Evolutionary conservation across 2,329 filamentous ascomycete species (phyloP).

Genomic region (Xylaria polymorpha): DNA sequence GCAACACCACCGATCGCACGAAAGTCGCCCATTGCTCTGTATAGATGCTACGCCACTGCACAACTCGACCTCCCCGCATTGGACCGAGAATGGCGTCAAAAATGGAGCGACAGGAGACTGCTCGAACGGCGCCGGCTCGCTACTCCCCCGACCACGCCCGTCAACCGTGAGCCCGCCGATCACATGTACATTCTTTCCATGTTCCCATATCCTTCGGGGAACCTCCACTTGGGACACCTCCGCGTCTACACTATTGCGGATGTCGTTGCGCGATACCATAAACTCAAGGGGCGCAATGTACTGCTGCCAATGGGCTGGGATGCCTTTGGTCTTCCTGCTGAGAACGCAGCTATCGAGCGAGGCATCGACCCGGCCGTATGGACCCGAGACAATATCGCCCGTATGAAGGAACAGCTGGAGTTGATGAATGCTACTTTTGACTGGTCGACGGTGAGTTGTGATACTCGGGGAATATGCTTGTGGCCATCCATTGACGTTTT

Average conservation of each 20-base stretch:
- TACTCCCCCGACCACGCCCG: background rate
- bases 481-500: slow-evolving; percentile 25
- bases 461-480: slow-evolving; percentile 28
- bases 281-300: slow-evolving; percentile 78
- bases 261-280: slow-evolving; percentile 80
- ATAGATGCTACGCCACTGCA: slow-evolving; percentile 40
- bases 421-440: slow-evolving; percentile 85
- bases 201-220: slow-evolving; percentile 93
- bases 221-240: slow-evolving; percentile 86
- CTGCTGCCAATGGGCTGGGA: slow-evolving; percentile 96
- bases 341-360: slow-evolving; percentile 89
- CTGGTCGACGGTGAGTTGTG: slow-evolving; percentile 77
- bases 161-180: slow-evolving; percentile 42
- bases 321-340: slow-evolving; percentile 88
- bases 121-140: slow-evolving; percentile 8
- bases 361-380: slow-evolving; percentile 81
- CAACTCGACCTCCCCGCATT: slow-evolving; percentile 60
- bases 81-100: slow-evolving; percentile 64
- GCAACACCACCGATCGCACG: slow-evolving; percentile 21
- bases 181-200: slow-evolving; percentile 83
- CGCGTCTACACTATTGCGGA: slow-evolving; percentile 93
- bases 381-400: slow-evolving; percentile 83
- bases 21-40: slow-evolving; percentile 17
- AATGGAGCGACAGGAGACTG: slow-evolving; percentile 52
- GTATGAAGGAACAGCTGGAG: slow-evolving; percentile 85